Evolutionary conservation across 352 stramenopile species (phyloP).

Genomic region (Hyaloperonospora brassicae): DNA sequence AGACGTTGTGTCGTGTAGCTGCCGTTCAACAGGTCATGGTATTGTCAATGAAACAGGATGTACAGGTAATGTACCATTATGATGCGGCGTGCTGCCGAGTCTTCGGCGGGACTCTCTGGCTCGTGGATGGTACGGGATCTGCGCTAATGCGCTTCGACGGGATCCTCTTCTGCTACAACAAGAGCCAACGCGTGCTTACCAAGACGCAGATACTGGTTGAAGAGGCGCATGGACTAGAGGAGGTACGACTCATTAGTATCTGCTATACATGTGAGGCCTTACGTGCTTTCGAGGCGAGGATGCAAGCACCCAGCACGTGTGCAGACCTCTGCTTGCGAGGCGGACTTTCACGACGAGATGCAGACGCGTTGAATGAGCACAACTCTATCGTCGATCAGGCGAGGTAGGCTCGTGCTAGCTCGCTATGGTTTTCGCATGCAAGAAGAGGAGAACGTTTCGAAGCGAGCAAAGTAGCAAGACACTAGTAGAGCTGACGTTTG

Average conservation of each 20-base stretch:
- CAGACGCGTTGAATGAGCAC: slow-evolving; percentile 68
- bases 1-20: slow-evolving; percentile 84
- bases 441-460: no score
- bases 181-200: slow-evolving; percentile 76
- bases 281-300: slow-evolving; percentile 64
- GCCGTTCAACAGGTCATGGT: slow-evolving; percentile 47
- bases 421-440: no score
- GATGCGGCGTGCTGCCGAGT: slow-evolving; percentile 81
- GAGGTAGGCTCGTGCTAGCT: background rate
- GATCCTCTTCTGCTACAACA: slow-evolving; percentile 79
- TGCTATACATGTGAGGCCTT: slow-evolving; percentile 75
- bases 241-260: slow-evolving; percentile 66
- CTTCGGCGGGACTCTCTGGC: slow-evolving; percentile 67
- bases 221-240: slow-evolving; percentile 54
- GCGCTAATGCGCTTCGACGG: slow-evolving; percentile 49
- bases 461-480: no score
- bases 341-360: slow-evolving; percentile 58
- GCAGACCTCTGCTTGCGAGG: slow-evolving; percentile 60
- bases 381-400: slow-evolving; percentile 91
- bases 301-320: slow-evolving; percentile 58
- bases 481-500: no score
- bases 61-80: slow-evolving; percentile 70
- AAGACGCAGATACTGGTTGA: slow-evolving; percentile 78
- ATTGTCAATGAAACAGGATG: slow-evolving; percentile 50
- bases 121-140: slow-evolving; percentile 50